Conservation (phyloP, 1,139 yeast genomes). For the Saccharomycopsis crataegensis region DNA sequence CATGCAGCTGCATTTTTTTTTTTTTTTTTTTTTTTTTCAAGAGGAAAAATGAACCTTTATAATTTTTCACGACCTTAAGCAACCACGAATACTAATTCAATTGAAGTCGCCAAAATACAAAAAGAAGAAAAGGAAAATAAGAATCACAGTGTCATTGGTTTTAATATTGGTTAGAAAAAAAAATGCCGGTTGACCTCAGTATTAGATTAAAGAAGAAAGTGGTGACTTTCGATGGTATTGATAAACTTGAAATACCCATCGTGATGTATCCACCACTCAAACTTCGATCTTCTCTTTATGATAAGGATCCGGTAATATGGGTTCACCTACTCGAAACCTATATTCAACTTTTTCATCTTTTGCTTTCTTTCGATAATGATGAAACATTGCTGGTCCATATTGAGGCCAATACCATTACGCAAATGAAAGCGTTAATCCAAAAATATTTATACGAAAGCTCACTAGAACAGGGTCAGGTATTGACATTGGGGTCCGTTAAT, state of each 20-base stretch:
- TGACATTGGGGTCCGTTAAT: constrained; percentile 63
- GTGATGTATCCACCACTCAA: constrained; percentile 70
- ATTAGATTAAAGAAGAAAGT: constrained; percentile 1
- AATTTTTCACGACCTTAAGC: too few relatives aligned
- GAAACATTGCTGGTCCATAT: constrained; percentile 29
- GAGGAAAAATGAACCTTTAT: too few relatives aligned
- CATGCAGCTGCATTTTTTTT: too few relatives aligned
- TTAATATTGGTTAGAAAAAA: background rate
- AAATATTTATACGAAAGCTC: constrained; percentile 53
- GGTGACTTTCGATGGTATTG: constrained; percentile 5
- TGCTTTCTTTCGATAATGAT: background rate
- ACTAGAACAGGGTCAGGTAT: constrained; percentile 49
- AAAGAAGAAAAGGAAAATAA: too few relatives aligned
- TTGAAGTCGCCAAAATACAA: too few relatives aligned
- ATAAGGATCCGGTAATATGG: constrained; percentile 80
- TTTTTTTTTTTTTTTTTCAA: too few relatives aligned
- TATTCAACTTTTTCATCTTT: constrained; percentile 27
- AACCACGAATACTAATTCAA: too few relatives aligned
- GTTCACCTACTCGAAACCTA: constrained; percentile 61
- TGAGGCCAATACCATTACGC: constrained; percentile 49
- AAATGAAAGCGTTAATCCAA: constrained; percentile 47
- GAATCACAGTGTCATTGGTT: too few relatives aligned
- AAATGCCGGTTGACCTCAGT: constrained; percentile 5
- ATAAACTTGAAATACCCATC: constrained; percentile 39
- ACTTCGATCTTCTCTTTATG: constrained; percentile 63